These are phyloP conservation scores for Colletotrichum falcatum DNA, from an alignment of 2,329 filamentous ascomycete species.

Conservation along the genomic window DNA sequence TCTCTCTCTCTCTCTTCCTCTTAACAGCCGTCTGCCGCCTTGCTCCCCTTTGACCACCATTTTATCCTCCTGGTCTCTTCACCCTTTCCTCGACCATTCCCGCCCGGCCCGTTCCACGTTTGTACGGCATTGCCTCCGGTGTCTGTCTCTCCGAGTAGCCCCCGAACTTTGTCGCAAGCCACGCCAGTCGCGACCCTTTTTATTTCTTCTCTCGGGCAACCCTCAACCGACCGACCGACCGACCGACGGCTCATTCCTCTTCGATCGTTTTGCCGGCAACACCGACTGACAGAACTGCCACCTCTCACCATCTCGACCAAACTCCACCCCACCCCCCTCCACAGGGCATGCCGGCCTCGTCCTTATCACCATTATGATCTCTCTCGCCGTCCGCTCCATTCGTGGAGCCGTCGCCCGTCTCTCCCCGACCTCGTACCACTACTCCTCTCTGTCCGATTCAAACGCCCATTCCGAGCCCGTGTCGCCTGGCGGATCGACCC, in stretches of 20 bases:
- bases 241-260: not conserved
- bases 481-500: slow-evolving; percentile 15
- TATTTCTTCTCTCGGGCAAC: too few relatives aligned
- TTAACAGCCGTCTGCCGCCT: not conserved
- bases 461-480: slow-evolving; percentile 29
- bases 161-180: slow-evolving; percentile 9
- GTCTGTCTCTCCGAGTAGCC: slow-evolving; percentile 16
- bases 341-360: slow-evolving; percentile 21
- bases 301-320: not conserved
- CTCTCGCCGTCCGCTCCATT: slow-evolving; percentile 39
- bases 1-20: too few relatives aligned
- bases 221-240: not conserved
- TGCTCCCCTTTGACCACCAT: not conserved
- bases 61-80: not conserved
- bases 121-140: not conserved
- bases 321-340: not conserved
- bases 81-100: not conserved
- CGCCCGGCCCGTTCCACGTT: not conserved
- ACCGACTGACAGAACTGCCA: not conserved
- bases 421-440: slow-evolving; percentile 29
- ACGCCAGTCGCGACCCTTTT: slow-evolving; percentile 8
- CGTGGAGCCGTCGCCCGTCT: slow-evolving; percentile 39
- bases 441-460: slow-evolving; percentile 21
- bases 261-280: not conserved
- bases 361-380: slow-evolving; percentile 29